Base-by-base conservation (phyloP, 2,329 filamentous ascomycete species). In the Parafenestella ontariensis region DNA sequence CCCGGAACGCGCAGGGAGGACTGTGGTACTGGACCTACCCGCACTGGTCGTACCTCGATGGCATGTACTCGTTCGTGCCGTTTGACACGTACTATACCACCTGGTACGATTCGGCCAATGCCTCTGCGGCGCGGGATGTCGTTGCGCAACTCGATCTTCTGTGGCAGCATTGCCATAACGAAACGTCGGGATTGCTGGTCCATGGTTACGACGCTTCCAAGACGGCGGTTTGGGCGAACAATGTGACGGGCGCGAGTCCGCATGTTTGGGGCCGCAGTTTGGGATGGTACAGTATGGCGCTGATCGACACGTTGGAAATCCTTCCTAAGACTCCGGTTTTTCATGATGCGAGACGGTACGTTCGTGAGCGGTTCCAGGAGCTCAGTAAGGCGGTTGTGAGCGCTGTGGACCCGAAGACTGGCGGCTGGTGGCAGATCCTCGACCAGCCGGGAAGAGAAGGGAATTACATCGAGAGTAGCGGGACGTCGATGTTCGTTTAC, bases 391-490 rank as follows among this genome's bases (percentile, higher is more conserved):
- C 77, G 0, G 63, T 84, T 0, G 72, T 77, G 20, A 51, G 57
- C 1, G 74, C 77, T 0, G 76, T 24, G 0, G 62, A 64, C 13
- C 9, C 18, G 0, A 23, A 34, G 15, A 54, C 58, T 1, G 81
- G 83, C 0, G 84, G 79, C 2, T 87, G 85, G 80, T 87, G 83
- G 82, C 76, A 85, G 57, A 73, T 87, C 36, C 80, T 87, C 73
- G 79, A 79, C 53, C 77, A 80, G 34, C 78, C 79, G 0, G 79
- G 77, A 1, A 62, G 69, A 2, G 49, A 77, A 28, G 82, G 81
- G 0, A 88, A 88, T 64, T 88, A 86, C 64, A 77, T 88, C 34
- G 85, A 88, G 75, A 83, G 81, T 28, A 86, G 83, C 47, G 83
- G 79, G 10, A 82, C 80, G 9, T 82, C 81, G 2, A 85, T 88